Base-by-base conservation (phyloP, 2,329 filamentous ascomycete species). In the Pestalotiopsis sp. region DNA sequence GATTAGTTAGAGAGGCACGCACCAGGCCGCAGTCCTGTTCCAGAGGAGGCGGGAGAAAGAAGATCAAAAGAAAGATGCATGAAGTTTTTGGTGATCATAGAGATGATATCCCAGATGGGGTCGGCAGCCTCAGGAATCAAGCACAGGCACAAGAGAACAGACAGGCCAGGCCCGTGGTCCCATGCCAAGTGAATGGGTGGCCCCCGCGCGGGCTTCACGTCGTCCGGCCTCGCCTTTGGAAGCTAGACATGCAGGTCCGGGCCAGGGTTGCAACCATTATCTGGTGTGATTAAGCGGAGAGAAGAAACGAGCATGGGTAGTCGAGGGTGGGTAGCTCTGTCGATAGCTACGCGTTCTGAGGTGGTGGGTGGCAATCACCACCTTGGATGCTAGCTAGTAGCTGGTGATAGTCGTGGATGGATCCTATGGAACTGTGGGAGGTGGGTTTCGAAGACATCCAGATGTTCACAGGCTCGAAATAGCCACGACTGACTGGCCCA, bases 161-260 rank as follows among this genome's bases (percentile, higher is more conserved):
- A 31, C 23, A 52, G 45, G 14, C 45, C 45, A 52, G 45, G 45
- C 45, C 45, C 45, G 20, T 52, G 45, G 63, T 27, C 49, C 71
- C 68, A 67, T 68, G 73, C 67, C 67, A 69, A 68, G 69, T 71
- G 65, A 23, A 52, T 52, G 45, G 70, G 71, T 70, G 75, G 73
- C 74, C 73, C 75, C 75, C 73, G 72, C 72, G 73, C 77, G 76
- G 78, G 73, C 74, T 73, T 74, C 69, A 72, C 13, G 68, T 75
- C 66, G 69, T 78, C 78, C 77, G 77, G 72, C 73, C 65, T 77
- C 72, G 71, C 69, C 71, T 52, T 70, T 73, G 68, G 72, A 31
- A 72, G 69, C 73, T 72, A 72, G 72, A 68, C 71, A 71, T 74
- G 73, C 74, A 75, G 70, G 72, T 74, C 70, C 31, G 31, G 71